Evolutionary conservation across 106 monocot genomes (phyloP), one percentile per base, ranked within the genome.

Genomic region (Dactylorhiza incarnata): DNA sequence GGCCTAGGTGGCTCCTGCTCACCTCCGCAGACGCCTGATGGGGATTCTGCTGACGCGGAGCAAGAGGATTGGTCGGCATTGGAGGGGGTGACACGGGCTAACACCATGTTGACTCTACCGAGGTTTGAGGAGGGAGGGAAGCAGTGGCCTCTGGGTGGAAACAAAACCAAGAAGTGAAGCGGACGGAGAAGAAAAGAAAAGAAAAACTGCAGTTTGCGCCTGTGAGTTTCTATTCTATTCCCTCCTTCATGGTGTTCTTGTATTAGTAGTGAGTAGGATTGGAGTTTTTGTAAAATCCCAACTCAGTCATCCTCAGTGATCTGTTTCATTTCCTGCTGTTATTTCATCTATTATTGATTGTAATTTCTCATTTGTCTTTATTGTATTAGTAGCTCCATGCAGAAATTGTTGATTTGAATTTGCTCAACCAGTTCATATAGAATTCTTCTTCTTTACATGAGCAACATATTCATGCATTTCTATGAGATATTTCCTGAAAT

Each of bases 271-370:
- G 68, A 59, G 68, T 55, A 70, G 78, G 83, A 48, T 83, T 78
- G 68, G 67, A 78, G 55, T 83, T 83, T 83, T 78, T 49, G 67
- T 68, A 76, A 82, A 59, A 70, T 59, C 81, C 69, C 51, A 62
- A 69, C 51, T 52, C 69, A 26, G 37, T 70, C 45, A 46, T 69
- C 45, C 37, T 45, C 26, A 26, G 45, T 46, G 45, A 44, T 69
- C 7, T 69, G 69, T 14, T 67, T 14, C 43, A 68, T 68, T 68
- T 29, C 7, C 14, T 44, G 4, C 68, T 44, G 15, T 68, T 29
- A 14, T 44, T 20, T 43, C 68, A 44, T 68, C 20, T 4, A 63
- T 63, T 26, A 8, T 23, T 23, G 62, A 25, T 63, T 20, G 62
- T 23, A 63, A 25, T 63, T 26, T 25, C 25, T 19, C 62, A 37